Conservation (phyloP, 495 filamentous ascomycete genomes). For the Filosporella fistucella region DNA sequence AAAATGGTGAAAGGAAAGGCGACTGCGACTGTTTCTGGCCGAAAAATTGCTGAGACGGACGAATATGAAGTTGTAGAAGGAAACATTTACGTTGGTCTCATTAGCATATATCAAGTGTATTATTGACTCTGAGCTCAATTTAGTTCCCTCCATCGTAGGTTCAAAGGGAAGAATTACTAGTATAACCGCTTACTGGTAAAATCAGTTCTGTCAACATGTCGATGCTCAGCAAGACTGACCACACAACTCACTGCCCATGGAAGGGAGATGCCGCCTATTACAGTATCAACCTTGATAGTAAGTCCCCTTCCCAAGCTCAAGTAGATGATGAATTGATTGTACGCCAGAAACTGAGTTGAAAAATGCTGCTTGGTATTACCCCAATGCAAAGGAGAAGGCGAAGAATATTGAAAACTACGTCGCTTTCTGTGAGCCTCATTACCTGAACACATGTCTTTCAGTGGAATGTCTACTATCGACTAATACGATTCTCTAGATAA, state of each 20-base stretch:
- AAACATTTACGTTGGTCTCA: constrained; percentile 63
- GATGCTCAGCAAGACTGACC: constrained; percentile 42
- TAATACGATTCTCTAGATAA: constrained; percentile 5
- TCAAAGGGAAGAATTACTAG: not conserved
- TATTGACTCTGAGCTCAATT: not conserved
- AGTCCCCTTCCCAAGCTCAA: constrained; percentile 2
- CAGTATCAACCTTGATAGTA: constrained; percentile 54
- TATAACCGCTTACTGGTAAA: not conserved
- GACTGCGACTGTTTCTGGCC: constrained; percentile 52
- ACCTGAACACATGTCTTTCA: not conserved
- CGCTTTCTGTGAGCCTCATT: constrained; percentile 55
- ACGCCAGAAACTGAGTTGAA: constrained; percentile 41
- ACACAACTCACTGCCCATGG: constrained; percentile 57
- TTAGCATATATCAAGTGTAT: too few relatives aligned
- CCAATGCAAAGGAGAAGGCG: constrained; percentile 51
- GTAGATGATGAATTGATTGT: not conserved
- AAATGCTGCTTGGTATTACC: constrained; percentile 69
- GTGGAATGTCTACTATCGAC: not conserved
- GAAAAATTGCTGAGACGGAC: constrained; percentile 55
- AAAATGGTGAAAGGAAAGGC: constrained; percentile 36
- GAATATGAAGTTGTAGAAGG: constrained; percentile 64
- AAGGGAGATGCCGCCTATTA: constrained; percentile 71
- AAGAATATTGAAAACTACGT: constrained; percentile 56
- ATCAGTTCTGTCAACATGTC: constrained; percentile 41
- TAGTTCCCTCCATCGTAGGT: constrained; percentile 31